These are phyloP conservation scores for Porodaedalea pini DNA, from an alignment of 1,284 basidiomycete genomes.

Conservation along the genomic window DNA sequence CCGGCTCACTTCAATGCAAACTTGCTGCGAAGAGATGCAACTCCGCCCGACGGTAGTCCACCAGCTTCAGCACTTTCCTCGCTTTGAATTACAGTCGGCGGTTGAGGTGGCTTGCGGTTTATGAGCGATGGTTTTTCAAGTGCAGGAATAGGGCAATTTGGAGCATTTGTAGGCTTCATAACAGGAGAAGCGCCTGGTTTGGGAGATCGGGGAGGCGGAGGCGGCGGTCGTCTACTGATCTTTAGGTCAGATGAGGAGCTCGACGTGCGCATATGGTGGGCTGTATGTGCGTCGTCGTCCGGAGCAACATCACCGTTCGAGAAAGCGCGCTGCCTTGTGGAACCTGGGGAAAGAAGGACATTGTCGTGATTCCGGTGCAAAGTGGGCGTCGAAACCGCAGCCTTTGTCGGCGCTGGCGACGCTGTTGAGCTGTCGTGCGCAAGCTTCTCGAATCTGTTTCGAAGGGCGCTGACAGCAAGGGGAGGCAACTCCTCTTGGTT, in stretches of 20 bases:
- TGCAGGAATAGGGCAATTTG: slow-evolving; percentile 22
- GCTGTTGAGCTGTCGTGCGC: slow-evolving; percentile 24
- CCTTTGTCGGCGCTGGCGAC: slow-evolving; percentile 21
- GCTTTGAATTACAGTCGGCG: slow-evolving; percentile 23
- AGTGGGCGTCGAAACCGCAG: neutral
- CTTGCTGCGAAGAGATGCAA: slow-evolving; percentile 45
- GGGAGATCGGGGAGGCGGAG: slow-evolving; percentile 47
- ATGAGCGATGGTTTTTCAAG: slow-evolving; percentile 26
- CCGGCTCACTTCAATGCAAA: slow-evolving; percentile 45
- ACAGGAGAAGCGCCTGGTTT: slow-evolving; percentile 43
- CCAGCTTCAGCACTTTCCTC: neutral
- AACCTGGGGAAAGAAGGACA: slow-evolving; percentile 25
- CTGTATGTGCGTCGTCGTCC: slow-evolving; percentile 24
- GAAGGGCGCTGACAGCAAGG: slow-evolving; percentile 62
- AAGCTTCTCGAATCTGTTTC: slow-evolving; percentile 58
- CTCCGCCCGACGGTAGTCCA: slow-evolving; percentile 24
- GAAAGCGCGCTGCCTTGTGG: slow-evolving; percentile 38
- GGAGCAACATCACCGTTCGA: slow-evolving; percentile 31
- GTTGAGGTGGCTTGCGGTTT: slow-evolving; percentile 29
- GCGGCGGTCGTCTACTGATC: slow-evolving; percentile 46
- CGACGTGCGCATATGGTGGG: slow-evolving; percentile 36
- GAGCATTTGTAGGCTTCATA: slow-evolving; percentile 29
- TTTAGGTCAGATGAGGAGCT: slow-evolving; percentile 56
- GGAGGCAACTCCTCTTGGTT: slow-evolving; percentile 24
- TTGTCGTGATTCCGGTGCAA: slow-evolving; percentile 21